Conservation (phyloP, 208 protist species). For the Phytomonas francai region DNA sequence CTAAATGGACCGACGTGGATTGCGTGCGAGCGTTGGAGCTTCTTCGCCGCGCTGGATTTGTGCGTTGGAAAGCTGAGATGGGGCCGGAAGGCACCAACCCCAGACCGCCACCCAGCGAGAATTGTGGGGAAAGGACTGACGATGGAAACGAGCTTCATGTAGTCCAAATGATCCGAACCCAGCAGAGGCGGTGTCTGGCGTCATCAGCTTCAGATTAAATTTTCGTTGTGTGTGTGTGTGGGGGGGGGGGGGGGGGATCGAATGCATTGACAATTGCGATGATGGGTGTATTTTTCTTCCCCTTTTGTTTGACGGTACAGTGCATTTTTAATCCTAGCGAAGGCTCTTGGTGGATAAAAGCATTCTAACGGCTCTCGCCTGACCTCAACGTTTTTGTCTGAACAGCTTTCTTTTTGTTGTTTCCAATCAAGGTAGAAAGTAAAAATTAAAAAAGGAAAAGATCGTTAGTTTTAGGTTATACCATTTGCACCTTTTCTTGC, state of each 20-base stretch:
- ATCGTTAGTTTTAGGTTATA: background rate
- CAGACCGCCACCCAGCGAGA: background rate
- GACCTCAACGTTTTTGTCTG: background rate
- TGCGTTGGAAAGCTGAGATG: background rate
- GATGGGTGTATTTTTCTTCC: background rate
- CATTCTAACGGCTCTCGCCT: background rate
- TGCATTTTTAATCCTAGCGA: background rate
- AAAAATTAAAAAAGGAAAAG: background rate
- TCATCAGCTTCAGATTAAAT: background rate
- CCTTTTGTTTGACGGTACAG: background rate
- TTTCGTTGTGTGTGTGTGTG: background rate
- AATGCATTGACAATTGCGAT: background rate
- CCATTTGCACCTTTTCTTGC: background rate
- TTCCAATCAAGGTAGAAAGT: background rate
- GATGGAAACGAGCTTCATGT: background rate
- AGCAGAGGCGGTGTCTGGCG: background rate
- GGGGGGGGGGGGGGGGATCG: too few relatives aligned
- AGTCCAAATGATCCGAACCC: background rate
- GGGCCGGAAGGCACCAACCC: background rate
- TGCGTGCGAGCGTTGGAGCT: conserved; percentile 28
- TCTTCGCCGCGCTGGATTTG: conserved; percentile 14
- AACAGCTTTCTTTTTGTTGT: background rate
- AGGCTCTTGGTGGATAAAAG: background rate
- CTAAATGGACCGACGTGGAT: conserved; percentile 23
- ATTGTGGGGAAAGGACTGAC: background rate